Conservation (phyloP, 768 basidiomycete species). For the Tricholoma terreum region DNA sequence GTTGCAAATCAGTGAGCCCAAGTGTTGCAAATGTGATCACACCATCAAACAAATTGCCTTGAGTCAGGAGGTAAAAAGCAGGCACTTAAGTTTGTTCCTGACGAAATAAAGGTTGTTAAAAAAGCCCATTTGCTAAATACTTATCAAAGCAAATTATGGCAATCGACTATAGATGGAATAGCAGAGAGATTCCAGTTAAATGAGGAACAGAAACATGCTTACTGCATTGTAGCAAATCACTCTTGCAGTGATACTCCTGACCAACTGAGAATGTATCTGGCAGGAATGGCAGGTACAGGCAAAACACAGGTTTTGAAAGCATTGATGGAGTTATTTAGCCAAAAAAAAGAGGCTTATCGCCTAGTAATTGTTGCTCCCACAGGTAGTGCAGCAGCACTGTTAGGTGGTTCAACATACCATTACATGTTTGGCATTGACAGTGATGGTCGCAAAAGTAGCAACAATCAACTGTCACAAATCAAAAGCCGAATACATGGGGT, state of each 20-base stretch:
- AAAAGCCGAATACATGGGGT: too few relatives aligned
- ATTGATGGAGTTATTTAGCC: conserved; percentile 23
- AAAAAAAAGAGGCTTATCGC: conserved; percentile 19
- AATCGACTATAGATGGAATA: not conserved
- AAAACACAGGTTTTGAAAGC: too few relatives aligned
- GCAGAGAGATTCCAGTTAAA: not conserved
- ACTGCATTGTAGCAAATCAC: conserved; percentile 16
- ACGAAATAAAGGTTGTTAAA: conserved; percentile 3
- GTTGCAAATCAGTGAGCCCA: not conserved
- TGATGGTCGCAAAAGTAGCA: too few relatives aligned
- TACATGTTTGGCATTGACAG: too few relatives aligned
- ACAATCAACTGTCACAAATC: too few relatives aligned
- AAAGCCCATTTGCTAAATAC: conserved; percentile 7
- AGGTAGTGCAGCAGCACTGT: conserved; percentile 21
- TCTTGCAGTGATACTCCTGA: conserved; percentile 3
- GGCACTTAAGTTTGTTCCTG: not conserved
- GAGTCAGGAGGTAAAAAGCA: too few relatives aligned
- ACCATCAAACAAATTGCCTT: not conserved
- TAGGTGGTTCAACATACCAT: too few relatives aligned
- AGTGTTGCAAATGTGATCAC: not conserved
- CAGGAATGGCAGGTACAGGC: conserved; percentile 16
- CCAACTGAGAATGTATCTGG: conserved; percentile 13
- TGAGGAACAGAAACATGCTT: conserved; percentile 9
- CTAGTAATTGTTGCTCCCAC: conserved; percentile 25
- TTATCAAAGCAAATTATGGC: not conserved